Percentiles rank a stretch among this genome's conserved stretches.
Conservation (phyloP, 2,329 filamentous ascomycete genomes). For the Paramyrothecium sp. region DNA sequence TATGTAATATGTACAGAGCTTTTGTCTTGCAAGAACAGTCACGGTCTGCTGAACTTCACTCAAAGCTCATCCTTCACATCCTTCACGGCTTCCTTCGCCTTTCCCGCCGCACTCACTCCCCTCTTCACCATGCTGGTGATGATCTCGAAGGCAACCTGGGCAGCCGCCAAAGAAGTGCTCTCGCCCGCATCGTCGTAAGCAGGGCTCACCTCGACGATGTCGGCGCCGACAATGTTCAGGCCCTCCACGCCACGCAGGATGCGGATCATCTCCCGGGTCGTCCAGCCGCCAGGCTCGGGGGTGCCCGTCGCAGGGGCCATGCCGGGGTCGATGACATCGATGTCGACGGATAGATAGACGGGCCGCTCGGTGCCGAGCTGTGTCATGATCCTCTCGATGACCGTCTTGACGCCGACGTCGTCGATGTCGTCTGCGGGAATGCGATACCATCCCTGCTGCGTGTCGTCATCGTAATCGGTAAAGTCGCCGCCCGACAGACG, state of each 20-base stretch:
- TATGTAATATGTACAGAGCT: no score
- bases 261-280: constrained; percentile 75
- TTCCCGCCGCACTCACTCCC: neutral
- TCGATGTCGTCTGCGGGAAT: constrained; percentile 82
- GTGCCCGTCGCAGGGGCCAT: constrained; percentile 69
- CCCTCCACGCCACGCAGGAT: constrained; percentile 75
- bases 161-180: constrained; percentile 73
- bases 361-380: constrained; percentile 65
- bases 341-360: constrained; percentile 73
- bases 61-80: neutral
- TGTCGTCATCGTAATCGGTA: constrained; percentile 68
- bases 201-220: constrained; percentile 81
- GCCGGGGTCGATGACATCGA: constrained; percentile 72
- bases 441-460: constrained; percentile 69
- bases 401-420: constrained; percentile 66
- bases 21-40: no score
- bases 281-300: constrained; percentile 83
- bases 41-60: neutral
- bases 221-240: constrained; percentile 78
- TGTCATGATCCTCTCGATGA: constrained; percentile 64
- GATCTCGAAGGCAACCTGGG: constrained; percentile 81
- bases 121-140: constrained; percentile 67
- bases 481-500: constrained; percentile 63
- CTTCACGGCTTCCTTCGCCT: neutral
- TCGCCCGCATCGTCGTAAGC: constrained; percentile 77